Percentiles rank a stretch among this genome's conserved stretches.
Conservation (phyloP, 306 rosid species). For the Begonia masoniana region DNA sequence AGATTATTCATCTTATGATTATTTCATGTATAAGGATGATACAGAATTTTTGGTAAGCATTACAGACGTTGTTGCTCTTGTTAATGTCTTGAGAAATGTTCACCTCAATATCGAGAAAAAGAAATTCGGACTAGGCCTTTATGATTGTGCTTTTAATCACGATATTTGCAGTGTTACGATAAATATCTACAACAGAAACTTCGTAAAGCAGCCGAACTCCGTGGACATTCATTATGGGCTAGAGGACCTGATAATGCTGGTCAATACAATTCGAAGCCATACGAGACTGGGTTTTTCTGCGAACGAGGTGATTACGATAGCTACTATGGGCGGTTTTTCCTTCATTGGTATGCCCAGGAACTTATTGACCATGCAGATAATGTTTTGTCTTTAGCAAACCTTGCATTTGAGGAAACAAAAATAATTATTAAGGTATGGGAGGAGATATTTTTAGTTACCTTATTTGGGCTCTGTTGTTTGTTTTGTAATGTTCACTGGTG, state of each 20-base stretch:
- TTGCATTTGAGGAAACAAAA: slow-evolving; percentile 81
- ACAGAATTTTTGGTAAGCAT: no score
- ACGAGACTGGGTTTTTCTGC: slow-evolving; percentile 92
- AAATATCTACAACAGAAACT: slow-evolving; percentile 76
- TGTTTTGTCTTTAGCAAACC: slow-evolving; percentile 90
- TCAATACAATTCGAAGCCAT: slow-evolving; percentile 80
- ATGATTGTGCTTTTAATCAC: slow-evolving; percentile 9
- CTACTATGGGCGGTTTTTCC: slow-evolving; percentile 96
- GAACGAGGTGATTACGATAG: slow-evolving; percentile 96
- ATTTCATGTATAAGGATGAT: no score
- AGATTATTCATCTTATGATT: no score
- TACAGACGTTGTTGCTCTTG: no score
- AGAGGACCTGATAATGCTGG: slow-evolving; percentile 97
- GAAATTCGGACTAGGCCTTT: no score
- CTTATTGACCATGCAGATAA: slow-evolving; percentile 80
- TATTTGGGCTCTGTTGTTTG: no score
- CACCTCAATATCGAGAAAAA: no score
- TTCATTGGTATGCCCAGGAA: slow-evolving; percentile 82
- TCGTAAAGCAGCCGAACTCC: slow-evolving; percentile 67
- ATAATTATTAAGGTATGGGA: slow-evolving; percentile 62
- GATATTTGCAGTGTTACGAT: slow-evolving; percentile 71
- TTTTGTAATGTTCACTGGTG: no score
- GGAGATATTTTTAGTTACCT: no score
- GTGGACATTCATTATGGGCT: slow-evolving; percentile 92
- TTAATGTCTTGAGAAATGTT: no score